Percentiles rank a stretch among this genome's conserved stretches.
These are phyloP conservation scores for Apiospora saccharicola DNA, from an alignment of 2,329 filamentous ascomycete genomes.

Conservation along the genomic window DNA sequence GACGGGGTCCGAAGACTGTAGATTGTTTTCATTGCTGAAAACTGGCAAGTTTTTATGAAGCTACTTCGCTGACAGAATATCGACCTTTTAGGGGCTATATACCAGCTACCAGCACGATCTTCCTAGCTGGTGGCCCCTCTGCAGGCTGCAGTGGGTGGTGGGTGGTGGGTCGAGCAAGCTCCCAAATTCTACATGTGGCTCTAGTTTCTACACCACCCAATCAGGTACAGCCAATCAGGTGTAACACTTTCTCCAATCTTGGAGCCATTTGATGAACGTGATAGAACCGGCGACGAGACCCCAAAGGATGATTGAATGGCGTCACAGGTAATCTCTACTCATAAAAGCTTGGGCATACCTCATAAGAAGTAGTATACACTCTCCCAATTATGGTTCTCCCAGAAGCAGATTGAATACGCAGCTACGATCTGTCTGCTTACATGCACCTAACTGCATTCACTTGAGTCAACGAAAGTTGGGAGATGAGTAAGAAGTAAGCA, in stretches of 20 bases:
- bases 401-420: background rate
- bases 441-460: background rate
- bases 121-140: background rate
- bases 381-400: background rate
- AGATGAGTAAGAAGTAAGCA: background rate
- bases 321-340: background rate
- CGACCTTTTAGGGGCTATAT: background rate
- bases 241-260: conserved; percentile 9
- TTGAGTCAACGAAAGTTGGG: background rate
- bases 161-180: background rate
- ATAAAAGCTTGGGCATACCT: background rate
- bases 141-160: background rate
- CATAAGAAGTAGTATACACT: background rate
- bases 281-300: background rate
- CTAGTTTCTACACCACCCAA: background rate
- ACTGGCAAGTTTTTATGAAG: background rate
- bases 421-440: background rate
- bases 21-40: background rate
- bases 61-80: background rate
- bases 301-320: background rate
- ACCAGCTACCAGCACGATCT: background rate
- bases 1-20: background rate
- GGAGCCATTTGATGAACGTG: background rate
- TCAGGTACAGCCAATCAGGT: conserved; percentile 15
- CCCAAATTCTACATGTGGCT: background rate